Base-by-base conservation (phyloP, 305 asterid genomes). In the Fraxinus sp. region DNA sequence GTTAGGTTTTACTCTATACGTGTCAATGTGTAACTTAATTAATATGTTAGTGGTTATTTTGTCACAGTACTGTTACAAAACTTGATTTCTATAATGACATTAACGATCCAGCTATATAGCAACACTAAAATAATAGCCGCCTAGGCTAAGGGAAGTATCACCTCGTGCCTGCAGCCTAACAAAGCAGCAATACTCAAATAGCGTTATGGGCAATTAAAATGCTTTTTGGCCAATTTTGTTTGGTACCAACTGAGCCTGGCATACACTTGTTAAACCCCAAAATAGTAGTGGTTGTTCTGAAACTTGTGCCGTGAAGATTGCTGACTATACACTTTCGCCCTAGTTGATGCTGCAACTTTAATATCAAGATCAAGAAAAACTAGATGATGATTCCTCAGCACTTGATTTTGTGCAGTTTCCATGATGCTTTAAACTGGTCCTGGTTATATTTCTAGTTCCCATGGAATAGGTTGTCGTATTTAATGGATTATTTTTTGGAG, bases 301-400 rank as follows among this genome's bases (percentile, higher is more conserved):
- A n/a, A 76, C 13, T 28, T 41, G 24, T 26, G 72, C 71, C 16
- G 36, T 36, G 77, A 30, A 71, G 71, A 36, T 59, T 62, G 55
- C 20, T 5, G 44, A 77, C 72, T 57, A 71, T 16, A 24, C 71
- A 64, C 20, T 28, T 70, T 36, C n/a, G 26, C 41, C 49, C 33
- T 11, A 3, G 32, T 41, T 9, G 44, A 41, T 78, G 79, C 26
- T 71, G 71, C 66, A 32, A 24, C 64, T 49, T 76, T 49, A 37
- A 66, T 49, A 62, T 35, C 73, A 77, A 76, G 68, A 33, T 70
- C 9, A 70, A 71, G 74, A 76, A 39, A 44, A 76, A 44, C 78
- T 64, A 36, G 9, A 13, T 64, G 28, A 64, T 24, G 33, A 75
- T 82, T 44, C 36, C 78, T 57, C 41, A 39, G 55, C 81, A 77